Base-by-base conservation (phyloP, 441 rosid species). In the Corymbia calophylla region DNA sequence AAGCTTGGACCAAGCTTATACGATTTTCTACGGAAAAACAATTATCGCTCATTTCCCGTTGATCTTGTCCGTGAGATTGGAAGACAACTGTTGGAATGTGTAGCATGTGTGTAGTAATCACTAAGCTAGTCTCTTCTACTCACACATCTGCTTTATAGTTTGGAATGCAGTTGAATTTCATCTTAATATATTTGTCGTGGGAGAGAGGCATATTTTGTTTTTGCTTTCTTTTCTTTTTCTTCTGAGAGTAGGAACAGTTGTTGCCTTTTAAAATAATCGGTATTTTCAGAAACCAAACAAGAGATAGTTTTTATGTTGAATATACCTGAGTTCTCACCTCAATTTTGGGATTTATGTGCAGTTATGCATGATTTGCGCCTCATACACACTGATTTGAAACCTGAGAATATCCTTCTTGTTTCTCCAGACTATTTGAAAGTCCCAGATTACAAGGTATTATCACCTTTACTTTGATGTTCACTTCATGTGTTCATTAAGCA, bases 1-100 rank as follows among this genome's bases (percentile, higher is more conserved):
- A 97, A 97, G 97, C 99, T 97, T 96, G 99, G 99, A 94, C 96
- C 99, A 93, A 97, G 99, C 93, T 94, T 97, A 96, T 97, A 96
- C 95, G 98, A 97, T 96, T 96, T 97, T 95, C 98, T 97, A 90
- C 97, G 97, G 95, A 96, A 97, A 95, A 97, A 97, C 98, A 97
- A 95, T 96, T 96, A 97, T 96, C 98, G 97, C 94, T 94, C 97
- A 91, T 96, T 97, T 97, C 97, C 98, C 96, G 94, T 97, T 96
- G 99, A 96, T 93, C 98, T 95, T 92, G 97, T 97, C 93, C 97
- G 99, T 92, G 99, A 97, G 98, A 97, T 97, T 95, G 98, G 98
- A 92, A 93, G 97, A 96, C 99, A 97, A 97, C 99, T 97, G 93
- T 97, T 97, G 98, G 97, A 97, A 93, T 97, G 98, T 97, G 92